Conservation (phyloP, 306 rosid genomes). For the Carpinus fangiana region DNA sequence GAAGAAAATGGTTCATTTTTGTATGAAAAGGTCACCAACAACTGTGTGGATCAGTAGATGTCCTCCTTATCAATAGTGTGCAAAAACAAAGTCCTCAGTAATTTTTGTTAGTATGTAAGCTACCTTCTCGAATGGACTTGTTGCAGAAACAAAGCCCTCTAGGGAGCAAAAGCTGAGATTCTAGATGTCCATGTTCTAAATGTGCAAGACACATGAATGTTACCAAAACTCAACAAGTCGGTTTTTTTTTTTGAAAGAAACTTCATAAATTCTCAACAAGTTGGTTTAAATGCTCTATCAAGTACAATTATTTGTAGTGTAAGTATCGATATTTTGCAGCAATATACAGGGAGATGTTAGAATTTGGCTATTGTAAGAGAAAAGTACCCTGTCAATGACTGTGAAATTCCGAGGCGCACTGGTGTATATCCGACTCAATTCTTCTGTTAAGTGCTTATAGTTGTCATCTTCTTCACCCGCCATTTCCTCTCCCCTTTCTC, state of each 20-base stretch:
- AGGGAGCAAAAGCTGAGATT: no score
- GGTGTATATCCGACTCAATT: constrained; percentile 64
- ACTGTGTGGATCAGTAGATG: no score
- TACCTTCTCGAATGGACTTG: no score
- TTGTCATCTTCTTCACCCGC: constrained; percentile 62
- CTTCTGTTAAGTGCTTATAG: constrained; percentile 57
- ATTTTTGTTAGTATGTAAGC: no score
- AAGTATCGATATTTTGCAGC: background rate
- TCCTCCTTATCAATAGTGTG: background rate
- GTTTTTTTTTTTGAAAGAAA: no score
- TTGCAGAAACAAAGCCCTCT: no score
- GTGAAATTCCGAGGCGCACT: constrained; percentile 69
- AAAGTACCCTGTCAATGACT: constrained; percentile 73
- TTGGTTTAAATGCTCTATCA: background rate
- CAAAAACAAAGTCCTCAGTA: background rate
- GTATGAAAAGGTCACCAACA: background rate
- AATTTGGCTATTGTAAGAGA: background rate
- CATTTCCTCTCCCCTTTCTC: constrained; percentile 36
- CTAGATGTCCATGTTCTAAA: no score
- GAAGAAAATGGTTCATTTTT: background rate
- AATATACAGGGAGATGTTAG: background rate
- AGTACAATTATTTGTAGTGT: background rate
- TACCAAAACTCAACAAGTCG: background rate
- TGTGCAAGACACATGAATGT: no score
- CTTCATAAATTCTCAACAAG: no score